Base-by-base conservation (phyloP, 2,329 filamentous ascomycete genomes). In the Venturia effusa region DNA sequence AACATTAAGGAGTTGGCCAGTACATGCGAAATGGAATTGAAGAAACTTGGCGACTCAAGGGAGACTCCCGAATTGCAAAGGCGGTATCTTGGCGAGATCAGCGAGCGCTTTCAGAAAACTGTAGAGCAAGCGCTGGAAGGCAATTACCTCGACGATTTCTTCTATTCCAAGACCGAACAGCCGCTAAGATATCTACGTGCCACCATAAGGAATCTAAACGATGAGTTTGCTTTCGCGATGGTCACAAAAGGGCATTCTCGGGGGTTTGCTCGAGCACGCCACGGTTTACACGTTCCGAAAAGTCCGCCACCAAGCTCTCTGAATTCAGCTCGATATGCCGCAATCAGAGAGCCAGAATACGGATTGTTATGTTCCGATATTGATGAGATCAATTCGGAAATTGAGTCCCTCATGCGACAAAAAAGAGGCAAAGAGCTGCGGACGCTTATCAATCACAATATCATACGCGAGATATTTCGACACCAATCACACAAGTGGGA, bases 401-500 rank as follows among this genome's bases (percentile, higher is more conserved):
- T 80, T 4, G 63, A 73, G 48, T 65, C 70, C 0, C 71, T 78
- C 4, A 72, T 83, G 62, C 66, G 71, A 37, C 74, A 73, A 48
- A 78, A 72, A 4, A 75, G 84, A 34, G 81, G 80, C 0, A 73
- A 79, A 6, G 86, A 89, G 68, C 72, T 89, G 0, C 83, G 83
- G 0, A 84, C 85, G 0, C 83, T 19, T 15, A 5, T 84, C 71
- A 85, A 86, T 66, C 81, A 85, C 0, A 70, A 84, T 62, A 74
- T 88, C 13, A 78, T 88, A 0, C 74, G 75, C 0, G 81, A 87
- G 30, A 70, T 89, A 0, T 89, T 89, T 69, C 73, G 74, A 22
- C 79, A 86, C 59, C 84, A 88, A 64, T 84, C 80, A 0, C 63
- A 67, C 8, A 80, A 79, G 0, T 89, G 84, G 86, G 70, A 77